Evolutionary conservation across 805 yeast genomes (phyloP).

Genomic region (Candida saitoana): DNA sequence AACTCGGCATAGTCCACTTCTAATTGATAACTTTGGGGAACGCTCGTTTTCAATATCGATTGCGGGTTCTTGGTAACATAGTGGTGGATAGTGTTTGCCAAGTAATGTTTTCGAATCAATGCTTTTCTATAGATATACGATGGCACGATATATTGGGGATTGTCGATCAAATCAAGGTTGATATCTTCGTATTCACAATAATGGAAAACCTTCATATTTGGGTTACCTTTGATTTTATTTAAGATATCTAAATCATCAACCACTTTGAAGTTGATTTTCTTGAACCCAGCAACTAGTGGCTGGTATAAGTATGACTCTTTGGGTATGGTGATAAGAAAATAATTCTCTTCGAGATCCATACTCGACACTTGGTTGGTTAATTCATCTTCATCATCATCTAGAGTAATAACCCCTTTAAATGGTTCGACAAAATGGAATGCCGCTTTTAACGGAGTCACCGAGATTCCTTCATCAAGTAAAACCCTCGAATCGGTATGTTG

Average conservation of each 20-base stretch:
- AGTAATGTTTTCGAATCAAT: conserved; percentile 81
- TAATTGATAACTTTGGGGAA: conserved; percentile 71
- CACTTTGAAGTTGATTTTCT: conserved; percentile 17
- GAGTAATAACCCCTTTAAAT: conserved; percentile 53
- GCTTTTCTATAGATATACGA: conserved; percentile 89
- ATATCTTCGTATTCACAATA: conserved; percentile 89
- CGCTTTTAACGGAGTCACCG: conserved; percentile 59
- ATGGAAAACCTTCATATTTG: conserved; percentile 50
- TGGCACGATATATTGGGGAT: conserved; percentile 57
- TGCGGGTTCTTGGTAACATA: conserved; percentile 71
- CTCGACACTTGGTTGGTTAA: neutral
- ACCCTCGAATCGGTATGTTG: conserved; percentile 67
- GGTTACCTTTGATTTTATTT: conserved; percentile 11
- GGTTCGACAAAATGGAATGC: conserved; percentile 55
- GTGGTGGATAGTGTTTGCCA: conserved; percentile 78
- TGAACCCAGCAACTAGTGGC: conserved; percentile 39
- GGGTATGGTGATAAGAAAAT: conserved; percentile 37
- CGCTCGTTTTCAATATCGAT: conserved; percentile 54
- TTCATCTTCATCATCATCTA: conserved; percentile 22
- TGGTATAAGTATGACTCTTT: conserved; percentile 36
- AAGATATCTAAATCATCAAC: conserved; percentile 17
- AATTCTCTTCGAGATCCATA: neutral
- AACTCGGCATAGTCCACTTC: conserved; percentile 96
- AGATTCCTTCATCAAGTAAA: conserved; percentile 58
- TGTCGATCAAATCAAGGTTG: conserved; percentile 62